phyloP scores from a whole-genome alignment of 768 basidiomycete genomes.

The Boletus rex-veris region DNA sequence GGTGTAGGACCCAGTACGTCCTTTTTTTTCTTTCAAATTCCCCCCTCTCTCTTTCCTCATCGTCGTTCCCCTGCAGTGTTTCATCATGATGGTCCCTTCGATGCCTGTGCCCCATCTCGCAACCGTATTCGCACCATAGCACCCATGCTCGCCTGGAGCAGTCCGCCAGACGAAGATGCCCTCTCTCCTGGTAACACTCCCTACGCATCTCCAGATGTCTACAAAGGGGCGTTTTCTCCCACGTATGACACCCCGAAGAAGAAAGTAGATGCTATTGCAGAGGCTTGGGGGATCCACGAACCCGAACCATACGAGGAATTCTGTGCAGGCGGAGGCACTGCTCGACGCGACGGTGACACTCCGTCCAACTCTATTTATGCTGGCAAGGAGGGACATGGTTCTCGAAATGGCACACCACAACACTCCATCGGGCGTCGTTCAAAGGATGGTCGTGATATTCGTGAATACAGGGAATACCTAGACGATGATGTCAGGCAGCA shows the following conservation, averaged over 20 bases:
- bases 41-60: neutral
- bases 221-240: constrained; percentile 44
- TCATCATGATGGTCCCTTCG: constrained; percentile 90
- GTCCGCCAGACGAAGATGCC: constrained; percentile 38
- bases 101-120: constrained; percentile 87
- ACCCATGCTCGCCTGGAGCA: constrained; percentile 78
- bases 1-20: constrained; percentile 80
- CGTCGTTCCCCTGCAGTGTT: constrained; percentile 53
- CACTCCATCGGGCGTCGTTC: constrained; percentile 35
- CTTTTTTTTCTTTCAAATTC: neutral
- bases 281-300: constrained; percentile 91
- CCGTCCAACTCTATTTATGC: constrained; percentile 68
- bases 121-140: constrained; percentile 77
- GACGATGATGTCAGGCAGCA: constrained; percentile 36
- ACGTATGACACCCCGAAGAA: constrained; percentile 67
- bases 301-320: constrained; percentile 92
- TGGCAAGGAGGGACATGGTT: constrained; percentile 49
- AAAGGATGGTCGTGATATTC: constrained; percentile 50
- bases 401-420: constrained; percentile 36
- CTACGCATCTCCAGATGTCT: constrained; percentile 47
- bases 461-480: constrained; percentile 44
- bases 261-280: constrained; percentile 84
- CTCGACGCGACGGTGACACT: constrained; percentile 49
- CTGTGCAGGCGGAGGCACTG: constrained; percentile 69
- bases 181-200: constrained; percentile 40